Evolutionary conservation across 1,284 basidiomycete species (phyloP), one percentile per base, ranked within the genome.

Genomic region (Kwoniella shivajii): DNA sequence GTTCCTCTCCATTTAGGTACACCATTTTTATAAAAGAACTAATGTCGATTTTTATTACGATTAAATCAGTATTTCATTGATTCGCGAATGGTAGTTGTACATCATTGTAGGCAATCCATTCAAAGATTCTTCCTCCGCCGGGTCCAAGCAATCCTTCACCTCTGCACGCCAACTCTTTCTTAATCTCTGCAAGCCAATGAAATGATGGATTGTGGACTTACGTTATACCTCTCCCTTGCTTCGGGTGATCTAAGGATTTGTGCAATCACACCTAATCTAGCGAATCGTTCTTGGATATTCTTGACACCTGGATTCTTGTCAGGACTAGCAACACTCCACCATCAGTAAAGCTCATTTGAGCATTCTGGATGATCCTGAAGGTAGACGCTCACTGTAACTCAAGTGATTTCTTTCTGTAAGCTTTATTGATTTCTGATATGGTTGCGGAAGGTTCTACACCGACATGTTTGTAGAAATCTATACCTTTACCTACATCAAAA

Each of bases 261-360:
- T 5, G 85, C 81, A 57, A 97, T 85, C n/a, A 93, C 86, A 57
- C 92, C 90, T 6, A 96, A 83, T 24, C 92, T 83, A 26, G 92
- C 86, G 76, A 94, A 96, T 16, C 89, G 84, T 64, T 92, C 91
- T 50, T 92, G 88, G 33, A 88, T 84, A 53, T 84, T 84, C 72
- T 88, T 88, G 39, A 89, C 84, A 54, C 86, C 84, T 0, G 86
- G 89, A 76, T 95, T 95, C 82, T 97, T 95, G 78, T 95, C 92
- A 13, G 92, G 93, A 75, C 91, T 93, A 66, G n/a, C n/a, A n/a
- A n/a, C 22, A 45, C 11, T n/a, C 43, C 24, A 6, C 16, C 13
- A 31, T 27, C 16, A 22, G 20, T 29, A 4, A 26, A 6, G 3
- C 6, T 45, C 9, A 10, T 10, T 24, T 13, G 4, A 39, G 5